Percentiles rank a stretch among this genome's conserved stretches.
Evolutionary conservation across 306 rosid species (phyloP).

Genomic region (Fagus crenata): DNA sequence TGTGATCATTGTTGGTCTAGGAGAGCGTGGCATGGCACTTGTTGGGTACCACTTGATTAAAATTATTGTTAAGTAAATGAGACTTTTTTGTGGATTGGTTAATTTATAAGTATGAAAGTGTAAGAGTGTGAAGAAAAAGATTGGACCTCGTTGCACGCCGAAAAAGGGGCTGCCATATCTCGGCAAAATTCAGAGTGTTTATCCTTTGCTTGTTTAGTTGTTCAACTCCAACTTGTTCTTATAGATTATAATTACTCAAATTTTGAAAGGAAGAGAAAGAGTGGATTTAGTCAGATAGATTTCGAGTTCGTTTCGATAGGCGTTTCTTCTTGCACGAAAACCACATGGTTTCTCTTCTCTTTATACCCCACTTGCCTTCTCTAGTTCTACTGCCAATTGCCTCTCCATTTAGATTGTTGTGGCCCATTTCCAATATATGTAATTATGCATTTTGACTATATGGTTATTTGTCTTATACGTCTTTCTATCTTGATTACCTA

Average conservation of each 20-base stretch:
- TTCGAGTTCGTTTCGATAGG: constrained; percentile 17
- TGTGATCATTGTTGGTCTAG: constrained; percentile 39
- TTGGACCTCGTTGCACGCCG: constrained; percentile 46
- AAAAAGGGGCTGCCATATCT: constrained; percentile 37
- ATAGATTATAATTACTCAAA: too few species aligned
- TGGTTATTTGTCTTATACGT: too few species aligned
- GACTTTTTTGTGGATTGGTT: not conserved
- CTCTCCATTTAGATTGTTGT: too few species aligned
- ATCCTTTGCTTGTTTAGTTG: not conserved
- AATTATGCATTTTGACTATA: too few species aligned
- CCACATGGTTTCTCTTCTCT: constrained; percentile 43
- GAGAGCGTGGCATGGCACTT: constrained; percentile 26
- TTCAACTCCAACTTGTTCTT: too few species aligned
- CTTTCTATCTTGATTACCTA: too few species aligned
- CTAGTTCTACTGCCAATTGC: not conserved
- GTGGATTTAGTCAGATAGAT: constrained; percentile 13
- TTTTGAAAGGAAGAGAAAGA: not conserved
- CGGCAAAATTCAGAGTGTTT: constrained; percentile 25
- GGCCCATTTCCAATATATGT: too few species aligned
- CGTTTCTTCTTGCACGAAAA: too few species aligned
- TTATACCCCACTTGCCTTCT: constrained; percentile 33
- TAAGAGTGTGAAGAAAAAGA: not conserved
- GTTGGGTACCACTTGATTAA: not conserved
- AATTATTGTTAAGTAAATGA: not conserved
- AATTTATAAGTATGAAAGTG: not conserved